A percentile compares a stretch with the other conserved stretches of the same genome.
Evolutionary conservation across 768 basidiomycete genomes (phyloP).

Genomic region (Trametopsis cervina): DNA sequence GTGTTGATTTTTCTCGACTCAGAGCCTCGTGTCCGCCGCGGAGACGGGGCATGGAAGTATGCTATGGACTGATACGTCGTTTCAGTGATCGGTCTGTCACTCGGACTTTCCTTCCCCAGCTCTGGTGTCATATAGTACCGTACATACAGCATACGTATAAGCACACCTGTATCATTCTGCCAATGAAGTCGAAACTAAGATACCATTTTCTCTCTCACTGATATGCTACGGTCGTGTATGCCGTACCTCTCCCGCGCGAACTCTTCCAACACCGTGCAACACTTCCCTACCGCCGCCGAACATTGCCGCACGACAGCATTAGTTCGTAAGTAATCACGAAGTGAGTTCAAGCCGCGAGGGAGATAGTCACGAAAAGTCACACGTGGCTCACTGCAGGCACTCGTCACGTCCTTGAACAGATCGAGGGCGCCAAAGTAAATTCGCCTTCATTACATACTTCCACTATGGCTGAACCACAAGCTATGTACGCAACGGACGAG

Average conservation of each 20-base stretch:
- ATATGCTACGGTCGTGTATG: too few relatives aligned
- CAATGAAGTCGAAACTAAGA: slow-evolving; percentile 11
- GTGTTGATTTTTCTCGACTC: slow-evolving; percentile 19
- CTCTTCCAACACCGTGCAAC: too few relatives aligned
- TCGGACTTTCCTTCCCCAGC: slow-evolving; percentile 10
- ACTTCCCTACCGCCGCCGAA: too few relatives aligned
- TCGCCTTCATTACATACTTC: slow-evolving; percentile 4
- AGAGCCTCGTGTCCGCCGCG: slow-evolving; percentile 1
- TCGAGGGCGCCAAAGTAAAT: slow-evolving; percentile 1
- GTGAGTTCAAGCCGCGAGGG: too few relatives aligned
- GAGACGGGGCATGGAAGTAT: neutral
- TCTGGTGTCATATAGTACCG: slow-evolving; percentile 20
- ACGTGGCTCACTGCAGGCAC: neutral
- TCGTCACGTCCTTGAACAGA: neutral
- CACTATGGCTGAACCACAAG: slow-evolving; percentile 42
- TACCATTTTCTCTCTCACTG: neutral
- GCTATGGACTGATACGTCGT: neutral
- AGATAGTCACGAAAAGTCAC: neutral
- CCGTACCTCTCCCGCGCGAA: too few relatives aligned
- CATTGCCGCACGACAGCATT: slow-evolving; percentile 24
- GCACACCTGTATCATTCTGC: slow-evolving; percentile 22
- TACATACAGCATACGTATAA: slow-evolving; percentile 22
- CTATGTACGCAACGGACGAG: slow-evolving; percentile 85
- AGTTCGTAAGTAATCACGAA: too few relatives aligned
- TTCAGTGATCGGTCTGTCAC: slow-evolving; percentile 17